Conservation (phyloP, 2,329 filamentous ascomycete genomes). For the Phialophora chinensis region DNA sequence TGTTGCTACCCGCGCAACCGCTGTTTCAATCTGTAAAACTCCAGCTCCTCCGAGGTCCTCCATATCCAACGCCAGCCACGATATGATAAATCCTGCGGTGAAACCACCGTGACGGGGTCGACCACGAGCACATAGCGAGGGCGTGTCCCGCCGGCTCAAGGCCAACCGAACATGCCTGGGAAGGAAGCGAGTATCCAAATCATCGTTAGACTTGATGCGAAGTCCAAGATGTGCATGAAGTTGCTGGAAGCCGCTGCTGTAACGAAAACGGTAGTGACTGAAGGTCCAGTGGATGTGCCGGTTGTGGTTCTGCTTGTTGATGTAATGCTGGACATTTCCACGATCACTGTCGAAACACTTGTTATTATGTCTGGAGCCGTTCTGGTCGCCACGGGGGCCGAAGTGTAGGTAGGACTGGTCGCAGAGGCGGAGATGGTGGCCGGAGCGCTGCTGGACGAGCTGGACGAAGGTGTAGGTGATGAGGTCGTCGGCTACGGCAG, state of each 20-base stretch:
- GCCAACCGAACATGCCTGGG: neutral
- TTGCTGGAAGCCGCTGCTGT: neutral
- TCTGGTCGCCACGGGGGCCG: neutral
- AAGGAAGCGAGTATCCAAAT: neutral
- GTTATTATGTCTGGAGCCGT: neutral
- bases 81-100: neutral
- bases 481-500: neutral
- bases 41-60: neutral
- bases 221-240: neutral
- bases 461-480: neutral
- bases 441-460: neutral
- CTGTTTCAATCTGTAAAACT: neutral
- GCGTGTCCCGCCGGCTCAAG: neutral
- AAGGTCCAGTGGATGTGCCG: neutral
- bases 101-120: neutral
- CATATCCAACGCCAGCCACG: neutral
- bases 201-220: neutral
- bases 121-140: neutral
- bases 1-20: neutral
- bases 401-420: neutral
- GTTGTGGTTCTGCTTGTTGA: neutral
- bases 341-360: slow-evolving; percentile 9
- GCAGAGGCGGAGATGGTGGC: neutral
- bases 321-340: slow-evolving; percentile 4
- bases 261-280: neutral